These are phyloP conservation scores for Arthroderma sp. DNA, from an alignment of 2,329 filamentous ascomycete genomes.

Conservation along the genomic window DNA sequence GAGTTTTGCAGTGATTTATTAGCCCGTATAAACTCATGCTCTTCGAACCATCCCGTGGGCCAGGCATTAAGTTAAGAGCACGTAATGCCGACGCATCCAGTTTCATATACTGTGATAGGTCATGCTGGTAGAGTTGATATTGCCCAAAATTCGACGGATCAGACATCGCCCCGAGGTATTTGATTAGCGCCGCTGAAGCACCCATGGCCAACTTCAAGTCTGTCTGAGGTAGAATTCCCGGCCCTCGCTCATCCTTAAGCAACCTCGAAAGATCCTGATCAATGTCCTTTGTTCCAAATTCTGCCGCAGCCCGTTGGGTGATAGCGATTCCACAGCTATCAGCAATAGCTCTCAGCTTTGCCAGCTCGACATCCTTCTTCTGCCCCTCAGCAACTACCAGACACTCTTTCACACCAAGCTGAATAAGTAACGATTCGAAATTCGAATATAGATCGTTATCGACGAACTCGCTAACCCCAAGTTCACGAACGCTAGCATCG, in stretches of 20 bases:
- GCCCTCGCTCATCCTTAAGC: slow-evolving; percentile 71
- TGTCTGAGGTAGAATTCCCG: slow-evolving; percentile 68
- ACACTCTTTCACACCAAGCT: slow-evolving; percentile 89
- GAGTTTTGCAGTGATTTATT: slow-evolving; percentile 94
- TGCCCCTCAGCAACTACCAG: slow-evolving; percentile 65
- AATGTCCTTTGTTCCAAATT: slow-evolving; percentile 83
- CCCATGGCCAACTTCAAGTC: slow-evolving; percentile 95
- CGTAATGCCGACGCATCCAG: slow-evolving; percentile 87
- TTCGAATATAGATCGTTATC: slow-evolving; percentile 98
- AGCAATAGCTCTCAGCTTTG: slow-evolving; percentile 77
- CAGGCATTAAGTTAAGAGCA: slow-evolving; percentile 93
- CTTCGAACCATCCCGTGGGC: slow-evolving; percentile 85
- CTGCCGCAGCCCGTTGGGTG: slow-evolving; percentile 59
- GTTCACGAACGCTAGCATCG: slow-evolving; percentile 86
- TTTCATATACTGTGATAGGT: slow-evolving; percentile 96
- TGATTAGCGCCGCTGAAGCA: slow-evolving; percentile 82
- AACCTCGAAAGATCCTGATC: slow-evolving; percentile 85
- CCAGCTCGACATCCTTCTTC: slow-evolving; percentile 76
- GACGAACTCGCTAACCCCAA: slow-evolving; percentile 95
- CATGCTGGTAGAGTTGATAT: slow-evolving; percentile 93
- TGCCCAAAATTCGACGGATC: slow-evolving; percentile 93
- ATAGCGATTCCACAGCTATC: slow-evolving; percentile 86
- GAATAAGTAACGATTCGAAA: slow-evolving; percentile 90
- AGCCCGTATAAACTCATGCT: slow-evolving; percentile 93
- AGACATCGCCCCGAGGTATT: slow-evolving; percentile 80